phyloP scores from a whole-genome alignment of 306 rosid species.

The Hylodesmum podocarpum region DNA sequence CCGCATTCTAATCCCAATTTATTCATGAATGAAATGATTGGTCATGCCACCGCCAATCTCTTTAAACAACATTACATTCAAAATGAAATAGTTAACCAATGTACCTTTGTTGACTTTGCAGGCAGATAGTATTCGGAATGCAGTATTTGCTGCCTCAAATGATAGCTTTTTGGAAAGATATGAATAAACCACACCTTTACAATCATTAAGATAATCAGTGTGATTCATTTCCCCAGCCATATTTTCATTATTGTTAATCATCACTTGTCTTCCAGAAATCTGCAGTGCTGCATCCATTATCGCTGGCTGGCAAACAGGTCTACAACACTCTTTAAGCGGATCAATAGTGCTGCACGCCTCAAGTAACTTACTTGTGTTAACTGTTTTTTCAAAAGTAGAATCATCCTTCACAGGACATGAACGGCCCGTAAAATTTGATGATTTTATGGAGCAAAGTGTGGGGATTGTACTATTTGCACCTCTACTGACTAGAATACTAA shows the following conservation, averaged over 20 bases:
- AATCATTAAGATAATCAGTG: constrained; percentile 70
- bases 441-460: constrained; percentile 70
- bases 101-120: constrained; percentile 98
- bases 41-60: neutral
- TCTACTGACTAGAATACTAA: constrained; percentile 77
- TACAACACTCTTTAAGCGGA: constrained; percentile 97
- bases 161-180: constrained; percentile 76
- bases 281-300: constrained; percentile 87
- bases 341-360: constrained; percentile 92
- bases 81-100: neutral
- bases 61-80: neutral
- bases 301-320: constrained; percentile 92
- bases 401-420: constrained; percentile 89
- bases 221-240: constrained; percentile 54
- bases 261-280: constrained; percentile 71
- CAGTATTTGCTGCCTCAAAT: constrained; percentile 61
- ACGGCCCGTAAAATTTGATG: constrained; percentile 86
- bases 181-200: constrained; percentile 93
- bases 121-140: constrained; percentile 83
- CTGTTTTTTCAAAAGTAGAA: constrained; percentile 68
- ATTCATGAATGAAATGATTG: neutral
- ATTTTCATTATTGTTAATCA: constrained; percentile 51
- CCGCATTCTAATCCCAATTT: neutral
- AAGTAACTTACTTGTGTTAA: constrained; percentile 74
- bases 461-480: constrained; percentile 78